Evolutionary conservation across 2,329 filamentous ascomycete genomes (phyloP).

Genomic region (Sporothrix sp.): DNA sequence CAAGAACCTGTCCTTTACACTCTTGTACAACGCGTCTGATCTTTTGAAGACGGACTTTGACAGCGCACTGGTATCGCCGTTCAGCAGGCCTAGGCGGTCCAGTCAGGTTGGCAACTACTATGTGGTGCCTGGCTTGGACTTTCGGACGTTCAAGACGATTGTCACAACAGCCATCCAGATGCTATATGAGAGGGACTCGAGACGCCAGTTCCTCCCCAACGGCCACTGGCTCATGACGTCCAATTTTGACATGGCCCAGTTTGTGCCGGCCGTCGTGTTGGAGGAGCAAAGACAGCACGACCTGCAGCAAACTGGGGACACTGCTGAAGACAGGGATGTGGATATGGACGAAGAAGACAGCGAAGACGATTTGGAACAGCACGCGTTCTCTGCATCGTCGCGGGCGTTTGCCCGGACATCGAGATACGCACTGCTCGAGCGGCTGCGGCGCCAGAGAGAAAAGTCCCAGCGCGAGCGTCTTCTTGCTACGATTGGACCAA

Average conservation of each 20-base stretch:
- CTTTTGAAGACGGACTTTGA: conserved; percentile 26
- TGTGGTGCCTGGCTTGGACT: conserved; percentile 57
- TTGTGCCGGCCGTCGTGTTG: conserved; percentile 73
- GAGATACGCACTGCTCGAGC: conserved; percentile 54
- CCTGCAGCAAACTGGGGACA: conserved; percentile 51
- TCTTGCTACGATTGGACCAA: conserved; percentile 70
- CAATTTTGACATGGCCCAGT: conserved; percentile 79
- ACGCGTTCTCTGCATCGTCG: conserved; percentile 24
- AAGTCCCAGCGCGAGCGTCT: conserved; percentile 60
- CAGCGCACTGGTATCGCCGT: background rate
- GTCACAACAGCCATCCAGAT: conserved; percentile 74
- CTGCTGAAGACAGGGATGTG: conserved; percentile 35
- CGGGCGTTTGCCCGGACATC: conserved; percentile 48
- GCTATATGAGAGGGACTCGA: conserved; percentile 87
- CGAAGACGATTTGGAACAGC: conserved; percentile 22
- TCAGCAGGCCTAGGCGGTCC: background rate
- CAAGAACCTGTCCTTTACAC: conserved; percentile 68
- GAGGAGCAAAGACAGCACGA: conserved; percentile 76
- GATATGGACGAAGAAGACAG: conserved; percentile 31
- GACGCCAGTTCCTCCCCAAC: conserved; percentile 71
- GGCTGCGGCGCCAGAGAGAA: conserved; percentile 52
- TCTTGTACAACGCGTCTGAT: conserved; percentile 75
- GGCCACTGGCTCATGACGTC: conserved; percentile 90
- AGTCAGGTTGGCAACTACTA: conserved; percentile 23
- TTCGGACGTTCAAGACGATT: conserved; percentile 69